Evolutionary conservation across 2,329 filamentous ascomycete genomes (phyloP).

Genomic region (Colletotrichum limetticola): DNA sequence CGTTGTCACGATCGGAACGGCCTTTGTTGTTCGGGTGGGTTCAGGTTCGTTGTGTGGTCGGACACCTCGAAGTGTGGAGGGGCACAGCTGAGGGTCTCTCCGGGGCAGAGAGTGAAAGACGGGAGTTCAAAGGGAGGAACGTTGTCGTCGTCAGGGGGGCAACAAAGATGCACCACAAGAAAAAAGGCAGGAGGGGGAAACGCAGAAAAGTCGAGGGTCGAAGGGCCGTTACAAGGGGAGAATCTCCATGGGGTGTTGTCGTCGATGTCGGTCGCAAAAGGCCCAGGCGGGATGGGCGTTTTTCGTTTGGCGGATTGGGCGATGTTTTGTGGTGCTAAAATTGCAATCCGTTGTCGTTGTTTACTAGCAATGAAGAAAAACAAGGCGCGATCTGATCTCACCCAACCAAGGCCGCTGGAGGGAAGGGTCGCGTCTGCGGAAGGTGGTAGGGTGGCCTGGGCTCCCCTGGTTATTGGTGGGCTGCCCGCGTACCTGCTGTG

Average conservation of each 20-base stretch:
- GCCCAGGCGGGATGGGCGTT: conserved; percentile 32
- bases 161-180: conserved; percentile 1
- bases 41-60: conserved; percentile 13
- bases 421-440: conserved; percentile 23
- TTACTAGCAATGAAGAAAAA: conserved; percentile 37
- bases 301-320: conserved; percentile 26
- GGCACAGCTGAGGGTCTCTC: conserved; percentile 24
- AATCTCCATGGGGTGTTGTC: conserved; percentile 24
- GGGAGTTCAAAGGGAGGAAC: background rate
- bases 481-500: background rate
- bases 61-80: conserved; percentile 31
- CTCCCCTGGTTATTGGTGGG: conserved; percentile 13
- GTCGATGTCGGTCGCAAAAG: conserved; percentile 20
- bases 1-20: conserved; percentile 1
- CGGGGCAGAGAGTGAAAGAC: background rate
- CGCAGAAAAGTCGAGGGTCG: conserved; percentile 23
- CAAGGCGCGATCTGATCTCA: conserved; percentile 36
- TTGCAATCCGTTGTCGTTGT: conserved; percentile 35
- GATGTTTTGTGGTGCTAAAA: conserved; percentile 36
- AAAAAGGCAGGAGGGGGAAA: conserved; percentile 6
- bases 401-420: conserved; percentile 28
- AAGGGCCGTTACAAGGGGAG: conserved; percentile 17
- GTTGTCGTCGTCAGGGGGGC: conserved; percentile 1
- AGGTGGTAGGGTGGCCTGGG: conserved; percentile 21
- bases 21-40: conserved; percentile 23